Evolutionary conservation across 495 filamentous ascomycete species (phyloP), one percentile per base, ranked within the genome.

Genomic region (Umbilicaria muhlenbergii): DNA sequence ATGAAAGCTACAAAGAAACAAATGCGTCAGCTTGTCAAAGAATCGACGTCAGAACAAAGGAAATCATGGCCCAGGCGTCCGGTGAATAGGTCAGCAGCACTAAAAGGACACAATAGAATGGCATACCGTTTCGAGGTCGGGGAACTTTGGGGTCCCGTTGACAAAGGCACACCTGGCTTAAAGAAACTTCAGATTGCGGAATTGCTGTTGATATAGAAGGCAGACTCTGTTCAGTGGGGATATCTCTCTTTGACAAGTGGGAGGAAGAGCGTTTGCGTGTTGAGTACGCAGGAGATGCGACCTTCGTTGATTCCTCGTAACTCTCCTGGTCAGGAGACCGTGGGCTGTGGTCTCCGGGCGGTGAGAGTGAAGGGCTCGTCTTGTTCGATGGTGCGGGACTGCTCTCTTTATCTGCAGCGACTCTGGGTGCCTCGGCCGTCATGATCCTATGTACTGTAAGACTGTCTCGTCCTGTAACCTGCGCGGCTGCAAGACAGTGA

Each of bases 141-240:
- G 91, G 91, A 41, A 96, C 86, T 61, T 95, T 94, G 5, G 86
- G 85, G 50, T 86, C 84, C 18, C 86, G 85, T 50, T 92, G 83
- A 61, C 91, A 98, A 52, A 95, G 75, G 67, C 91, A 98, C 45
- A 94, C 75, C 41, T 73, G 71, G n/a, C 61, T 57, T 32, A 55
- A 57, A n/a, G 58, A 51, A 24, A 65, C 63, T 51, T 58, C 63
- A 8, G 45, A 45, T 43, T 44, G 51, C 8, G 38, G 24, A 36
- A 5, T n/a, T 45, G 38, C 16, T 5, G 18, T 19, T 28, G 32
- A 37, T 18, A 17, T 38, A 39, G 39, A 28, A 43, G 37, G 21
- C 36, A 42, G n/a, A 16, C 21, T 13, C 28, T 11, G 7, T 24
- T 52, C 15, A 18, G 32, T 32, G 5, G 24, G 38, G 21, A 17